phyloP scores from a whole-genome alignment of 345 rosid genomes.

The Psidium guajava region DNA sequence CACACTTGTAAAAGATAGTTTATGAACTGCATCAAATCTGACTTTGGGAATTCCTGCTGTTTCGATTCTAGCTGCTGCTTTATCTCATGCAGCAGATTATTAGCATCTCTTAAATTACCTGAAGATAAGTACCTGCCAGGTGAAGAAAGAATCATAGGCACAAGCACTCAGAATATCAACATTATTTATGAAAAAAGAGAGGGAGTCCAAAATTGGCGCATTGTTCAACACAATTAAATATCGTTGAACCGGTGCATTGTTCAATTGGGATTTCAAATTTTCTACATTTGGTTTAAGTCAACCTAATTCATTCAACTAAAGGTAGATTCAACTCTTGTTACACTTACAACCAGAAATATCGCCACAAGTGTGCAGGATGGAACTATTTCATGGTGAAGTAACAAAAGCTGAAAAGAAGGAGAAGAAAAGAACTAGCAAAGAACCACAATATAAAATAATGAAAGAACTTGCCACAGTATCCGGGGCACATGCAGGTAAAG shows the following conservation, averaged over 20 bases:
- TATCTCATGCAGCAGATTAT: constrained; percentile 60
- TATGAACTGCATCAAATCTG: constrained; percentile 57
- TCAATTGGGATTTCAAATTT: not conserved
- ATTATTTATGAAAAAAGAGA: not conserved
- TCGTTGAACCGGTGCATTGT: not conserved
- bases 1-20: constrained; percentile 65
- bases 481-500: not conserved
- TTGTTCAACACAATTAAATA: not conserved
- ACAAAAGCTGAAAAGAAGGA: not conserved
- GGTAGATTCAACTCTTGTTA: not conserved
- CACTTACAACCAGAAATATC: not conserved
- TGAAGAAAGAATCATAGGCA: not conserved
- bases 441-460: not conserved
- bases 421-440: not conserved
- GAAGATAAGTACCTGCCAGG: constrained; percentile 57
- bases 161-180: not conserved
- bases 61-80: constrained; percentile 51
- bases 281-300: not conserved
- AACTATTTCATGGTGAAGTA: not conserved
- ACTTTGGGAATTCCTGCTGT: constrained; percentile 40
- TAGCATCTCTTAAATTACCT: constrained; percentile 86
- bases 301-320: not conserved
- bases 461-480: not conserved
- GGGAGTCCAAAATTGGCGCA: not conserved
- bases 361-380: not conserved